phyloP scores from a whole-genome alignment of 2,329 filamentous ascomycete species.

The Dothistroma pini region DNA sequence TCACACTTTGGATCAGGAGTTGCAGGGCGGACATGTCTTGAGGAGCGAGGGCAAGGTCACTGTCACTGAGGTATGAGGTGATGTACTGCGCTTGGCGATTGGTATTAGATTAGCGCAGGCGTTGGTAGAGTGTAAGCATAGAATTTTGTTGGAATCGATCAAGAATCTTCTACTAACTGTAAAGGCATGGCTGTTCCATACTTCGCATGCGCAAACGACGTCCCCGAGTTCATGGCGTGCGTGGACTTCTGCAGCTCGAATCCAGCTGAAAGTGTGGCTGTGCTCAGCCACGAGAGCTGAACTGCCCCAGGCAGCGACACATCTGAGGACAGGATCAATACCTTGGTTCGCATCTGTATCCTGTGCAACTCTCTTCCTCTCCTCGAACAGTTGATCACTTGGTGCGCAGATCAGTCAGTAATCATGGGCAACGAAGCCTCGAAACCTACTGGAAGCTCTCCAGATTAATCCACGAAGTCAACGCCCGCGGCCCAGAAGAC shows the following conservation, averaged over 20 bases:
- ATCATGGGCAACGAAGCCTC: not conserved
- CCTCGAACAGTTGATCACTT: not conserved
- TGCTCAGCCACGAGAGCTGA: not conserved
- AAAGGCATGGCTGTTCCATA: no score
- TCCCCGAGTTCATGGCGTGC: no score
- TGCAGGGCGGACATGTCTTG: conserved; percentile 15
- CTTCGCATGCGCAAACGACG: no score
- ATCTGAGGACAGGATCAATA: not conserved
- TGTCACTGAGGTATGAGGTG: not conserved
- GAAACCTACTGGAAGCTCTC: not conserved
- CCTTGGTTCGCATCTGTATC: not conserved
- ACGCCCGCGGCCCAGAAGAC: not conserved
- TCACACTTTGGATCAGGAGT: conserved; percentile 18
- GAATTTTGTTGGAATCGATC: no score
- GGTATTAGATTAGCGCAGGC: not conserved
- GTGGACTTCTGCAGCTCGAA: not conserved
- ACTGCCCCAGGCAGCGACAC: not conserved
- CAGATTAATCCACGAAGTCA: not conserved
- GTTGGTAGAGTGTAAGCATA: not conserved
- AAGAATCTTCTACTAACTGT: no score
- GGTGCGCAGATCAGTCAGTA: not conserved
- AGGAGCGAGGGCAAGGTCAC: not conserved
- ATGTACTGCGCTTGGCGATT: not conserved
- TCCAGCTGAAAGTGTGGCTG: not conserved
- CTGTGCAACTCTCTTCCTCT: not conserved